Base-by-base conservation (phyloP, 1,284 basidiomycete genomes). In the Meripilus lineatus region DNA sequence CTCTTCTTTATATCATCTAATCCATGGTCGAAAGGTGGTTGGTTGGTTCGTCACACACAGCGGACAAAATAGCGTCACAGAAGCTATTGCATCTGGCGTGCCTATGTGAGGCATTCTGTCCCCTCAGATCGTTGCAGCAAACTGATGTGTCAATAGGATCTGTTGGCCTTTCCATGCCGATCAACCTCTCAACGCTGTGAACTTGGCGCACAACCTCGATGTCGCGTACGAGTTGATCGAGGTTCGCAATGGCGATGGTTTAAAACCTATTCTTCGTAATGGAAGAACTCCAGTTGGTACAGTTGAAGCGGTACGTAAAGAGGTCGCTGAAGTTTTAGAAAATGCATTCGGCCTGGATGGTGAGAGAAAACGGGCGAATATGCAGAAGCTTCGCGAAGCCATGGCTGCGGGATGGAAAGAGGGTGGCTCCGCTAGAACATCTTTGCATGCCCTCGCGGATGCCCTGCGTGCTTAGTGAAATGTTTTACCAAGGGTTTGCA, bases 191-290 rank as follows among this genome's bases (percentile, higher is more conserved):
- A 61, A 59, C 45, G 52, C 56, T 11, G 42, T 53, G 3, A 48
- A 53, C 23, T 43, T 57, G 15, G 39, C 50, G 20, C 47, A 48
- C 20, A 53, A 46, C 18, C 50, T 56, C 39, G 42, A 52, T 15
- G 40, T 55, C 35, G 59, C 50, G 8, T 61, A 61, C 45, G 59
- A 62, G 52, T 50, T 62, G 5, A 35, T 58, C 38, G 58, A 62
- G 41, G 54, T 55, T 10, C 55, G 60, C 15, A 53, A 21, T 10
- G 58, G 55, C 5, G 32, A 52, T 38, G 58, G 56, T 3, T 42
- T 55, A 17, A 46, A 45, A 32, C 56, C 53, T 40, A 33, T 53
- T 7, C 43, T 40, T 30, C 46, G 50, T n/a, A 48, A 46, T 1
- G 50, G 50, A 10, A 51, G 37, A 17, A 17, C 47, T 2, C 50